Conservation (phyloP, 257 asterid species). For the Solanum rostratum region DNA sequence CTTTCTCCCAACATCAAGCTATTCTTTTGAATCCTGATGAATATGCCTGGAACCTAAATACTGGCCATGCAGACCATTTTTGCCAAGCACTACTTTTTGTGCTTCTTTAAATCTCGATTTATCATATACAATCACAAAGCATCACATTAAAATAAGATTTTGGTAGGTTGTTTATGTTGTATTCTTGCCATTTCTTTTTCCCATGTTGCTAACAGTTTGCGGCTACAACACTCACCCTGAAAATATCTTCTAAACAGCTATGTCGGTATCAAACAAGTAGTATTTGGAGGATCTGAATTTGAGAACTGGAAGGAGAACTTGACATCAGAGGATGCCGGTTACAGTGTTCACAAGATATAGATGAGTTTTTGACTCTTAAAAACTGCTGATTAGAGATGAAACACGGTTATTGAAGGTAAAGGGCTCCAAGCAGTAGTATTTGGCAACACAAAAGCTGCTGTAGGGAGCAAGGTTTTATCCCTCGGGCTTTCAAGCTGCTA, state of each 20-base stretch:
- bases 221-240: not conserved
- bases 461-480: not conserved
- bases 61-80: not conserved
- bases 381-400: not conserved
- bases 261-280: slow-evolving; percentile 81
- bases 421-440: not conserved
- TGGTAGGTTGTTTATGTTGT: not conserved
- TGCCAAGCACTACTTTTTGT: not conserved
- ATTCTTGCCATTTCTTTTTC: not conserved
- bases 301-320: slow-evolving; percentile 73
- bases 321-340: slow-evolving; percentile 73
- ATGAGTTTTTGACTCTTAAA: not conserved
- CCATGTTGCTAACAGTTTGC: not conserved
- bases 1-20: not conserved
- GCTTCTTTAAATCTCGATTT: not conserved
- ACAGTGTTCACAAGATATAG: slow-evolving; percentile 70
- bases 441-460: not conserved
- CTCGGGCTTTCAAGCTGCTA: not conserved
- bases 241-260: slow-evolving; percentile 31
- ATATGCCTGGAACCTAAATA: not conserved
- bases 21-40: not conserved
- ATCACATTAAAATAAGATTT: not conserved
- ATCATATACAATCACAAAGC: not conserved
- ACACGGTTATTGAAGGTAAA: not conserved
- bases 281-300: slow-evolving; percentile 79